Base-by-base conservation (phyloP, 192 early-diverging fungal species). In the Linnemannia hyalina region DNA sequence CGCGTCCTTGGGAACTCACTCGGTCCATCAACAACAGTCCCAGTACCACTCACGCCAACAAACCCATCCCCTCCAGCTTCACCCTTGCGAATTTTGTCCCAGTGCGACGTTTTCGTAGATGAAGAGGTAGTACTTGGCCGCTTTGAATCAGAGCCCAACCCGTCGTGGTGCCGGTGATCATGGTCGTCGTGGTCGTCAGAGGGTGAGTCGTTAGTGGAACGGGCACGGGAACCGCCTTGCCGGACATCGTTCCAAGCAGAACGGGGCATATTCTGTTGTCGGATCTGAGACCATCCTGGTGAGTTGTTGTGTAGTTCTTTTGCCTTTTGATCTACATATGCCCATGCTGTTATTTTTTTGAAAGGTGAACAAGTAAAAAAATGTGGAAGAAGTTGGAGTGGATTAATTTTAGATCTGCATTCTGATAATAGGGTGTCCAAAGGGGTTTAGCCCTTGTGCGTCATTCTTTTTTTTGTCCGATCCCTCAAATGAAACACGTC, bases 1-100 rank as follows among this genome's bases (percentile, higher is more conserved):
- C 83, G 69, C 23, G 83, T 85, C 41, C 83, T 80, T 32, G 83
- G 52, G 32, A 85, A 85, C 9, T 80, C 83, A 29, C 83, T 77
- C 26, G 83, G 78, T 15, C 83, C 83, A 68, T 85, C 83, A 20
- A 38, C 57, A 0, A 10, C 57, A 60, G 38, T 6, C 6, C 22
- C n/a, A 26, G 29, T 32, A 65, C 60, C 26, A 15, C 38, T 35
- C 36, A 8, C 32, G 18, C 55, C 32, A 5, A 70, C 65, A 54
- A 74, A 77, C 0, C 83, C 78, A 22, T 54, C 68, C 1, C 9
- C 55, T 0, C 11, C 29, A 32, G 2, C 26, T 40, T 69, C 75
- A 16, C 47, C 49, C 23, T 69, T 54, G 3, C 78, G 68, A 29
- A 80, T 42, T 23, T 78, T 75, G 41, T 85, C 83, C 83, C 78